Evolutionary conservation across 306 rosid genomes (phyloP), one percentile per base, ranked within the genome.

Genomic region (Cyamopsis tetragonoloba): DNA sequence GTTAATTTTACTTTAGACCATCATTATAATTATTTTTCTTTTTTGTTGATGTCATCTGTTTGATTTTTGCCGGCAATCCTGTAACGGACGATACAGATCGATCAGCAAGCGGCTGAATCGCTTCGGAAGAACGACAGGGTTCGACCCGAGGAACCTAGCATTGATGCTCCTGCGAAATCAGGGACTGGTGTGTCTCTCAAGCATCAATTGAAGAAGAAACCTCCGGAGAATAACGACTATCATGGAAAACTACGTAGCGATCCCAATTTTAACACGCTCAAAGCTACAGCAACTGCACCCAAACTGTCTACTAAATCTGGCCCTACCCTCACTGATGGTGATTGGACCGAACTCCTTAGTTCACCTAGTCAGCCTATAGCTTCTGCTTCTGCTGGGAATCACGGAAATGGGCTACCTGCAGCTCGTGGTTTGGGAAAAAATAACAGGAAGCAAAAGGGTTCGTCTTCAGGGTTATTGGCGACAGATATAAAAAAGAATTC

Each of bases 91-190:
- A 54, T 72, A 71, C 80, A 95, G 99, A 85, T 95, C 78, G 99
- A 95, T 74, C 96, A 90, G 79, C 97, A 95, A 90, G 97, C 99
- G 24, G 99, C 99, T 10, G 99, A 88, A 38, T 88, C 96, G 49
- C 89, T 95, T 66, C 80, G 86, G 46, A 95, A 95, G 80, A 79
- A 81, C 72, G 99, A 95, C 79, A 77, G 56, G 68, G 62, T 81
- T 77, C 71, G 27, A 47, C 73, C 57, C 0, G 89, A 85, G 31
- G 91, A 80, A 35, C 65, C 74, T 9, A 76, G 58, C 60, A 47
- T 84, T 27, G 91, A 68, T 35, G 74, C 84, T 27, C 82, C 81
- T 32, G 47, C 76, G 0, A 90, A 74, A 76, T 48, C 81, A 10
- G 87, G 84, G 13, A 82, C 67, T 22, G 12, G 50, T 51, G 53